Evolutionary conservation across 2,329 filamentous ascomycete species (phyloP), one percentile per base, ranked within the genome.

Genomic region (Scortechinia acanthostroma): DNA sequence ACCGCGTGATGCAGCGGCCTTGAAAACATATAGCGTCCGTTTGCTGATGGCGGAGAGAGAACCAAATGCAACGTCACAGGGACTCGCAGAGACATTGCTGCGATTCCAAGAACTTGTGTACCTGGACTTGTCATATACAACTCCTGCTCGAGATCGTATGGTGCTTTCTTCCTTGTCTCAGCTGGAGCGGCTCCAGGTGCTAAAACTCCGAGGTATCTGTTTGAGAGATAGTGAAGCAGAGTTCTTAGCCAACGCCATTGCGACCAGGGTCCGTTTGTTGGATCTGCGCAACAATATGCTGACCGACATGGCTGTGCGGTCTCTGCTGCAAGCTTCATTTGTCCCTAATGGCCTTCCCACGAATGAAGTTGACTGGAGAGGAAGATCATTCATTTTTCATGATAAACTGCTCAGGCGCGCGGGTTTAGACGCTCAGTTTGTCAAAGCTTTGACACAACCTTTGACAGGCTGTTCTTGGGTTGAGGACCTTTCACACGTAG

Each of bases 231-330:
- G 57, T 2, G 74, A 77, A 45, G 60, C 77, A 10, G 63, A 69
- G 37, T 62, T 70, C n/a, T 56, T 81, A 35, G 71, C 72, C 4
- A 63, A 66, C 47, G 64, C 73, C 0, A 71, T 82, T 43, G 65
- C 68, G 3, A 66, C 63, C 2, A 65, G 70, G 33, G 70, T 81
- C 6, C 64, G 77, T 20, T 72, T 73, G 48, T 58, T 82, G 25
- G 77, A 82, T 52, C 46, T 82, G 21, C 65, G 76, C 22, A 65
- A 78, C 45, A 83, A 83, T 50, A 50, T 66, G 21, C 60, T 83
- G 28, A 80, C 75, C 1, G 77, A 82, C 53, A 62, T 64, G 47
- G 72, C 73, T 42, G 66, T 78, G 14, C 65, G 70, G 21, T 62
- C 63, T 14, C 56, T 83, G 22, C 56, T 80, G 4, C 65, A 76